phyloP scores from a whole-genome alignment of 805 yeast genomes.

The Saccharomycopsis amapae region DNA sequence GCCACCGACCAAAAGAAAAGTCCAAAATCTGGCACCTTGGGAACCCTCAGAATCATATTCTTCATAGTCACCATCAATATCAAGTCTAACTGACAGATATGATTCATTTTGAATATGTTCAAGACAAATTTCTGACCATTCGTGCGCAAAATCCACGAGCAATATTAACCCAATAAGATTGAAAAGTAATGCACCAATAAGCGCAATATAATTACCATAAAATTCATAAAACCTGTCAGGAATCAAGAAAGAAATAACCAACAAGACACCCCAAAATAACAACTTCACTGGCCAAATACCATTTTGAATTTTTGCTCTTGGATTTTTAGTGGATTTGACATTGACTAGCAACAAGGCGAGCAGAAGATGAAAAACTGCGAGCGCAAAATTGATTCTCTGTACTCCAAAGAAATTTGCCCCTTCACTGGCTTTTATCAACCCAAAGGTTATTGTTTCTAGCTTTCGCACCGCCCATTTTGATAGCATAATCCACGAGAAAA shows the following conservation, averaged over 20 bases:
- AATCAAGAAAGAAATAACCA: slow-evolving; percentile 61
- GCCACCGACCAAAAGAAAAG: slow-evolving; percentile 73
- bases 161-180: slow-evolving; percentile 84
- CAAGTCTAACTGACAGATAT: slow-evolving; percentile 32
- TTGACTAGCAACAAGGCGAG: slow-evolving; percentile 63
- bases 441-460: slow-evolving; percentile 65
- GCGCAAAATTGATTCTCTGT: slow-evolving; percentile 83
- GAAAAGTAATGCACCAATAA: slow-evolving; percentile 76
- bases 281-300: slow-evolving; percentile 86
- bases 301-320: slow-evolving; percentile 79
- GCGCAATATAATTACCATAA: slow-evolving; percentile 89
- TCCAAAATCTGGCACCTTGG: slow-evolving; percentile 51
- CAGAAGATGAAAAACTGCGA: slow-evolving; percentile 70
- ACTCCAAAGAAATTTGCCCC: slow-evolving; percentile 86
- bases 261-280: slow-evolving; percentile 47
- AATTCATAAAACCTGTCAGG: slow-evolving; percentile 83
- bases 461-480: slow-evolving; percentile 70
- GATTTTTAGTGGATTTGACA: slow-evolving; percentile 69
- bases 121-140: slow-evolving; percentile 96
- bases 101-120: slow-evolving; percentile 83
- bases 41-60: slow-evolving; percentile 25
- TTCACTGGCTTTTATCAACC: slow-evolving; percentile 56
- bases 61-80: slow-evolving; percentile 34
- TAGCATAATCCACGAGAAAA: slow-evolving; percentile 87
- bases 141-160: slow-evolving; percentile 94